Evolutionary conservation across 1,139 yeast genomes (phyloP).

Genomic region (Lodderomyces metapsilosis): DNA sequence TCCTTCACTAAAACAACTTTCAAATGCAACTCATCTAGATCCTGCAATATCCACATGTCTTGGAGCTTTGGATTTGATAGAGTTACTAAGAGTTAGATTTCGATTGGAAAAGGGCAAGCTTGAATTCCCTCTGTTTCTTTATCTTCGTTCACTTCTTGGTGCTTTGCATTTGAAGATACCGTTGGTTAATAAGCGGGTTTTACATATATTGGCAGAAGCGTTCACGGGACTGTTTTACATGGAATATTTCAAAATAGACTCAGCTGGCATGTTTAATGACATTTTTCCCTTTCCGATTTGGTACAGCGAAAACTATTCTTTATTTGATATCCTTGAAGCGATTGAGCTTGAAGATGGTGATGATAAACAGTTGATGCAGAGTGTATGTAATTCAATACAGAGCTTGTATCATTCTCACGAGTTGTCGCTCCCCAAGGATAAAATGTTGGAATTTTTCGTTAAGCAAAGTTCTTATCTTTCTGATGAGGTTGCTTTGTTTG

Average conservation of each 20-base stretch:
- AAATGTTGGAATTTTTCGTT: slow-evolving; percentile 44
- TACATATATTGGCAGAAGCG: slow-evolving; percentile 34
- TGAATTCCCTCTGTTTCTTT: slow-evolving; percentile 18
- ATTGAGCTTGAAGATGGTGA: slow-evolving; percentile 27
- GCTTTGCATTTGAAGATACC: slow-evolving; percentile 29
- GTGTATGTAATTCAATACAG: slow-evolving; percentile 38
- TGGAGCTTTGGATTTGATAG: slow-evolving; percentile 1
- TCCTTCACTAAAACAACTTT: not conserved
- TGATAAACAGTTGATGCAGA: slow-evolving; percentile 32
- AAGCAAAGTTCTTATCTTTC: slow-evolving; percentile 36
- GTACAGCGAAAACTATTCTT: slow-evolving; percentile 44
- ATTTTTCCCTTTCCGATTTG: slow-evolving; percentile 48
- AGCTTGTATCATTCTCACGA: slow-evolving; percentile 33
- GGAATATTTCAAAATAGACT: slow-evolving; percentile 17
- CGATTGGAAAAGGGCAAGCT: slow-evolving; percentile 7
- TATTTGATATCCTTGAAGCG: slow-evolving; percentile 32
- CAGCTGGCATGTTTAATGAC: slow-evolving; percentile 18
- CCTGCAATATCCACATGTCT: not conserved
- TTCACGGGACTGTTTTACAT: slow-evolving; percentile 27
- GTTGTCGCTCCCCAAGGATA: slow-evolving; percentile 45
- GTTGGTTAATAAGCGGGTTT: slow-evolving; percentile 29
- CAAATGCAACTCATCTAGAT: not conserved
- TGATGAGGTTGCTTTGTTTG: slow-evolving; percentile 34
- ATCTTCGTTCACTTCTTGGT: slow-evolving; percentile 26
- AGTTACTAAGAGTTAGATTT: not conserved